These are phyloP conservation scores for Quercus suber DNA, from an alignment of 306 rosid species.

Conservation along the genomic window DNA sequence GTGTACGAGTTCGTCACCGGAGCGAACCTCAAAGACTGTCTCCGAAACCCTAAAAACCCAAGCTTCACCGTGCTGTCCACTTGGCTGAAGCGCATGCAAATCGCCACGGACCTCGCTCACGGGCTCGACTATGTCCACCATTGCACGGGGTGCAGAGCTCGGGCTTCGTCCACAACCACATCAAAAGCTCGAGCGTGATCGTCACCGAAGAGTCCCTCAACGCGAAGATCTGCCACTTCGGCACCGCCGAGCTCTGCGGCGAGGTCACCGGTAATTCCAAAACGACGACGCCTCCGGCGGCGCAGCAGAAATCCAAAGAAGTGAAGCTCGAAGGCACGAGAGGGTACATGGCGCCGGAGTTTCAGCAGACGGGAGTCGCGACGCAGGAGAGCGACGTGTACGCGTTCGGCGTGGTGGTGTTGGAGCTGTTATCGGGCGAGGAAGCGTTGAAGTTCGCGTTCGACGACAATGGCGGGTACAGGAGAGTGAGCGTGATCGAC, in stretches of 20 bases:
- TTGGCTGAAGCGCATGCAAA: slow-evolving; percentile 75
- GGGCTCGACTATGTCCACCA: slow-evolving; percentile 90
- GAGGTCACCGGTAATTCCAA: slow-evolving; percentile 10
- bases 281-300: not conserved
- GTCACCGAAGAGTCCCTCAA: slow-evolving; percentile 32
- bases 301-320: slow-evolving; percentile 11
- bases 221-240: slow-evolving; percentile 85
- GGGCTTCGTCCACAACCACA: slow-evolving; percentile 71
- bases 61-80: slow-evolving; percentile 63
- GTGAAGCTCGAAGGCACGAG: slow-evolving; percentile 74
- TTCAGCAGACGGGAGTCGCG: slow-evolving; percentile 50
- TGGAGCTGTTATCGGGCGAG: slow-evolving; percentile 79
- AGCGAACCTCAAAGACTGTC: slow-evolving; percentile 67
- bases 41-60: slow-evolving; percentile 70
- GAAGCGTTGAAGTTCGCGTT: slow-evolving; percentile 58
- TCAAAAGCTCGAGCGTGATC: slow-evolving; percentile 74
- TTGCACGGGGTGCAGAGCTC: slow-evolving; percentile 43
- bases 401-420: slow-evolving; percentile 82
- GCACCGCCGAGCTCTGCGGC: slow-evolving; percentile 77
- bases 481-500: slow-evolving; percentile 66
- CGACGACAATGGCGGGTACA: slow-evolving; percentile 32
- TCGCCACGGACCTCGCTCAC: slow-evolving; percentile 86
- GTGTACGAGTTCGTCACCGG: slow-evolving; percentile 75
- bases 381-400: slow-evolving; percentile 79
- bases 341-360: slow-evolving; percentile 94